These are phyloP conservation scores for Cerioporus squamosus DNA, from an alignment of 1,284 basidiomycete genomes.

Conservation along the genomic window DNA sequence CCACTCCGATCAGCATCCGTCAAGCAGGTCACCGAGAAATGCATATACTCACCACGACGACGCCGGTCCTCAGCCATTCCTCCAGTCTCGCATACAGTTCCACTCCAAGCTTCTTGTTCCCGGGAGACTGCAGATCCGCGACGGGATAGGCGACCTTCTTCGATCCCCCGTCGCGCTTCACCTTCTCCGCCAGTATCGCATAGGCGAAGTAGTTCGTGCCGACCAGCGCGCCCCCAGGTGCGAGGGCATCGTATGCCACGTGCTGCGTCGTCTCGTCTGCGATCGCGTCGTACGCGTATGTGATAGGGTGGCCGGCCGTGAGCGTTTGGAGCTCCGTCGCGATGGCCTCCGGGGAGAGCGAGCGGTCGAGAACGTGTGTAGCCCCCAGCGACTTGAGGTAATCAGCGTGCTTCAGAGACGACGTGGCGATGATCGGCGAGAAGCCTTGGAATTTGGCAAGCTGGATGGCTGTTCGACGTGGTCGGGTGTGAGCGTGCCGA, in stretches of 20 bases:
- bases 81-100: slow-evolving; percentile 12
- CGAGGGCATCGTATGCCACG: slow-evolving; percentile 32
- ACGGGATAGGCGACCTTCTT: slow-evolving; percentile 16
- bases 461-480: background rate
- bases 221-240: slow-evolving; percentile 29
- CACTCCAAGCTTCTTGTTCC: slow-evolving; percentile 1
- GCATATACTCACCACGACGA: background rate
- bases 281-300: slow-evolving; percentile 44
- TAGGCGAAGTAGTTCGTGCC: slow-evolving; percentile 15
- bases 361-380: slow-evolving; percentile 45
- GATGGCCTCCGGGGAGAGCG: slow-evolving; percentile 43
- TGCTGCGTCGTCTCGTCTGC: slow-evolving; percentile 19
- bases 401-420: background rate
- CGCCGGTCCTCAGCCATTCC: slow-evolving; percentile 4
- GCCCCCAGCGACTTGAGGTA: slow-evolving; percentile 55
- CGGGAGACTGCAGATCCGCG: background rate
- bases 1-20: background rate
- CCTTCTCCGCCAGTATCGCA: slow-evolving; percentile 16
- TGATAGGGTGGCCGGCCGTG: slow-evolving; percentile 30
- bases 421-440: slow-evolving; percentile 1
- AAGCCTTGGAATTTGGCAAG: background rate
- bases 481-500: too few relatives aligned
- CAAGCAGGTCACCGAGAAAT: too few relatives aligned
- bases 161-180: slow-evolving; percentile 7
- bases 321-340: slow-evolving; percentile 31